Evolutionary conservation across 805 yeast genomes (phyloP).

Genomic region (Saccharomyces mikatae): DNA sequence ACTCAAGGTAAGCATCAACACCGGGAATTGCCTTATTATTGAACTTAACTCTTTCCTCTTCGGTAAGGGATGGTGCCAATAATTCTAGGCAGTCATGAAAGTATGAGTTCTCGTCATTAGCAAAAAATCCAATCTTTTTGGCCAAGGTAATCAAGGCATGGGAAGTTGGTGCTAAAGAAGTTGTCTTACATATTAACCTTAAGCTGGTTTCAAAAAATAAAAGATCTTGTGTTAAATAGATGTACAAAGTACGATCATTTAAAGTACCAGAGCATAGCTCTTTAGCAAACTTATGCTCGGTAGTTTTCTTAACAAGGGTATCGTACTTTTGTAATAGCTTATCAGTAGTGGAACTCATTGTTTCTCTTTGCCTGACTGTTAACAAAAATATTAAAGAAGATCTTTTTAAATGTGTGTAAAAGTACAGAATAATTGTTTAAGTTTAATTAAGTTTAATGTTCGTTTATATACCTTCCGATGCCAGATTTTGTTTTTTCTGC

Average conservation of each 20-base stretch:
- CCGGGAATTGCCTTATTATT: constrained; percentile 16
- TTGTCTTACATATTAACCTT: constrained; percentile 36
- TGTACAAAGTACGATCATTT: constrained; percentile 34
- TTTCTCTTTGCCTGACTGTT: background rate
- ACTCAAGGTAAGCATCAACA: constrained; percentile 34
- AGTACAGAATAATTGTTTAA: background rate
- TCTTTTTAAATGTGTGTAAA: no score
- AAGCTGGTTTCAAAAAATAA: constrained; percentile 39
- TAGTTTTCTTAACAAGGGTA: constrained; percentile 26
- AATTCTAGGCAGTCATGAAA: constrained; percentile 32
- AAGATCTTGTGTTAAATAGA: constrained; percentile 43
- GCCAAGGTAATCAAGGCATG: constrained; percentile 35
- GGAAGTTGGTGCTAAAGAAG: constrained; percentile 37
- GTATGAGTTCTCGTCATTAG: constrained; percentile 42
- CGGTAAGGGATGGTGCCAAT: constrained; percentile 10
- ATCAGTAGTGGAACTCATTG: constrained; percentile 16
- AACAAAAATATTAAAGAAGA: no score
- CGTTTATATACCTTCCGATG: background rate
- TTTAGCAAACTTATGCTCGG: constrained; percentile 35
- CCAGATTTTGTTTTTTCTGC: background rate
- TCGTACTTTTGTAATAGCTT: constrained; percentile 20
- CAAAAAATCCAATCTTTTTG: constrained; percentile 44
- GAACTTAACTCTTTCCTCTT: constrained; percentile 12
- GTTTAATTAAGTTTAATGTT: background rate
- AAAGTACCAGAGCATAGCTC: constrained; percentile 42